These are phyloP conservation scores for Tolypocladium amazonense DNA, from an alignment of 2,329 filamentous ascomycete genomes.

Conservation along the genomic window DNA sequence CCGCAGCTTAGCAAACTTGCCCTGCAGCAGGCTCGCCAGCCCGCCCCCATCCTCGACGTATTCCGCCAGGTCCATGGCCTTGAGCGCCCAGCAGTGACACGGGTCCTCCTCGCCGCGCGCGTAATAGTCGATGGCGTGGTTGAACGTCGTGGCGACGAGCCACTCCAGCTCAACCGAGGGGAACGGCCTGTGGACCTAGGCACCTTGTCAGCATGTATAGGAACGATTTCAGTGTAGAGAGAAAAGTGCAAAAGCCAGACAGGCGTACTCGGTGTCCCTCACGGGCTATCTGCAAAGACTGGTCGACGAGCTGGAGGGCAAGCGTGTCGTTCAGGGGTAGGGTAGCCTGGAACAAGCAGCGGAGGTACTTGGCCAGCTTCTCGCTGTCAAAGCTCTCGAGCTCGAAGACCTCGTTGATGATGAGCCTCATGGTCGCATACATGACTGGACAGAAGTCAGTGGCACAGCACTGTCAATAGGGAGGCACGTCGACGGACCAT, in stretches of 20 bases:
- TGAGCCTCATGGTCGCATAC: slow-evolving; percentile 47
- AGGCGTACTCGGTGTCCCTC: slow-evolving; percentile 33
- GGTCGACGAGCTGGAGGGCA: slow-evolving; percentile 51
- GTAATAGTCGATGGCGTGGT: slow-evolving; percentile 59
- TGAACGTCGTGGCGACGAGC: slow-evolving; percentile 61
- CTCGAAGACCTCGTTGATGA: slow-evolving; percentile 58
- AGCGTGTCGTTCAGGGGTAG: slow-evolving; percentile 44
- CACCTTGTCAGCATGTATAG: not conserved
- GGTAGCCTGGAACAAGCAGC: slow-evolving; percentile 63
- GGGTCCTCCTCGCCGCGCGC: slow-evolving; percentile 40
- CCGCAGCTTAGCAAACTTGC: slow-evolving; percentile 30
- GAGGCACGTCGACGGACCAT: slow-evolving; percentile 25
- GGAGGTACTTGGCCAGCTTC: slow-evolving; percentile 65
- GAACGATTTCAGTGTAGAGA: too few species aligned
- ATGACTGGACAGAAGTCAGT: slow-evolving; percentile 25
- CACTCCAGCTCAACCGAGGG: slow-evolving; percentile 63
- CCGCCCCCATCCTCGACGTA: slow-evolving; percentile 43
- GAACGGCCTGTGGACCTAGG: slow-evolving; percentile 36
- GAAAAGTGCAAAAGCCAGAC: too few species aligned
- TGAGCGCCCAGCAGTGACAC: slow-evolving; percentile 51
- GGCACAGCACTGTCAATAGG: not conserved
- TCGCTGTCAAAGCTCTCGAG: slow-evolving; percentile 43
- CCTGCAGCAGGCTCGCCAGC: slow-evolving; percentile 32
- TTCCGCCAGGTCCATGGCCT: slow-evolving; percentile 51
- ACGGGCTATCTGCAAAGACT: slow-evolving; percentile 44